Percentiles rank a stretch among this genome's conserved stretches.
These are phyloP conservation scores for Xylaria sp. DNA, from an alignment of 2,329 filamentous ascomycete species.

Conservation along the genomic window DNA sequence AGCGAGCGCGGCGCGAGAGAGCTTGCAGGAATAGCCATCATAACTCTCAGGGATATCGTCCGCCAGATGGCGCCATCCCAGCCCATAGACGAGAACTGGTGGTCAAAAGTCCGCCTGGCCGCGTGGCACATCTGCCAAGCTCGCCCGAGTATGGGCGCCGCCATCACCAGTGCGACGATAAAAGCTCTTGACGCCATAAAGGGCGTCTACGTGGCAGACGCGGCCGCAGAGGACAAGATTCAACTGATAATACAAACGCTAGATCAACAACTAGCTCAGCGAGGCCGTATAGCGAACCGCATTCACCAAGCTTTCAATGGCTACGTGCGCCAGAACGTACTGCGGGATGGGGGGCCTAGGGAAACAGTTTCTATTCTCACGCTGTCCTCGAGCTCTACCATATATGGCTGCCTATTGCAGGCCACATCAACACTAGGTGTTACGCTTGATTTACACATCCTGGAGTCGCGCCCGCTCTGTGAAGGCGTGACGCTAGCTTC, in stretches of 20 bases:
- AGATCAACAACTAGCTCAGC: slow-evolving; percentile 32
- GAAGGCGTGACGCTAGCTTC: slow-evolving; percentile 66
- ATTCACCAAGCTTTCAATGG: slow-evolving; percentile 46
- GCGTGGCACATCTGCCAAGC: slow-evolving; percentile 70
- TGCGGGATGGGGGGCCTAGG: slow-evolving; percentile 1
- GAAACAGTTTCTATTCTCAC: slow-evolving; percentile 58
- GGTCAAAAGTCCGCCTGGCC: slow-evolving; percentile 58
- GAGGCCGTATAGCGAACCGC: slow-evolving; percentile 28
- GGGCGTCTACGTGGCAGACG: slow-evolving; percentile 24
- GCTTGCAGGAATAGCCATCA: slow-evolving; percentile 60
- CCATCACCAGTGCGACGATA: slow-evolving; percentile 58
- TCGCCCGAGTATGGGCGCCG: slow-evolving; percentile 68
- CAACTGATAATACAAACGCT: slow-evolving; percentile 33
- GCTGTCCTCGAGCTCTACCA: slow-evolving; percentile 67
- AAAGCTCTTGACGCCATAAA: slow-evolving; percentile 51
- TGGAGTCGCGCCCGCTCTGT: slow-evolving; percentile 71
- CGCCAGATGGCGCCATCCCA: slow-evolving; percentile 38
- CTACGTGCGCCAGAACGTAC: slow-evolving; percentile 39
- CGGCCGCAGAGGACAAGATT: slow-evolving; percentile 35
- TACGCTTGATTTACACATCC: slow-evolving; percentile 60
- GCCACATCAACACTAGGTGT: slow-evolving; percentile 45
- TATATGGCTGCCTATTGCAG: slow-evolving; percentile 54
- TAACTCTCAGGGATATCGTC: slow-evolving; percentile 54
- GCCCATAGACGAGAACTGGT: slow-evolving; percentile 52
- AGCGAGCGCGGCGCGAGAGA: slow-evolving; percentile 61